Conservation (phyloP, 2,329 filamentous ascomycete species). For the Fusarium hainanense region DNA sequence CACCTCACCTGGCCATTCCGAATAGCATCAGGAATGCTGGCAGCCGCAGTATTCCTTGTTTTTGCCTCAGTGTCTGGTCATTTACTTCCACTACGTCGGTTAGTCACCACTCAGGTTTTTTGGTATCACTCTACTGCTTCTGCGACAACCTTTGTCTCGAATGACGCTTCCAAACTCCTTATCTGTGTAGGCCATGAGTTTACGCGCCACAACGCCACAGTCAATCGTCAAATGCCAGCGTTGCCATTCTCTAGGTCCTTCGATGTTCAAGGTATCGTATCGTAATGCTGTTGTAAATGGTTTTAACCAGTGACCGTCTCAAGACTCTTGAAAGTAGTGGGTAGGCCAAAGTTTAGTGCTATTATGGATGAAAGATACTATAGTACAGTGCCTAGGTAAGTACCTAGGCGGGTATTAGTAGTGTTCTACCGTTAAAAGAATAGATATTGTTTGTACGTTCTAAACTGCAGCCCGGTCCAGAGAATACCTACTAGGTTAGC, state of each 20-base stretch:
- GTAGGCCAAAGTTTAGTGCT: not conserved
- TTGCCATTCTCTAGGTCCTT: not conserved
- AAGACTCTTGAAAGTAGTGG: not conserved
- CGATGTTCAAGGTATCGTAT: not conserved
- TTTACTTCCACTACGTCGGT: not conserved
- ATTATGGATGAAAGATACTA: not conserved
- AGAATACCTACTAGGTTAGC: not conserved
- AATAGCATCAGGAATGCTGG: not conserved
- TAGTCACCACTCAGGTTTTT: not conserved
- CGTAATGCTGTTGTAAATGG: not conserved
- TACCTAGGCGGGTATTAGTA: not conserved
- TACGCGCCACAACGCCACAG: slow-evolving; percentile 29
- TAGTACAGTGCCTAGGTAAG: not conserved
- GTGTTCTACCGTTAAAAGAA: not conserved
- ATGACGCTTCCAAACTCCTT: not conserved
- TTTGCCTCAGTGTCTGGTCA: not conserved
- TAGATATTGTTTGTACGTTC: not conserved
- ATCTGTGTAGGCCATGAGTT: not conserved
- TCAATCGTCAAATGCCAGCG: not conserved
- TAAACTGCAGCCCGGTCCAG: not conserved
- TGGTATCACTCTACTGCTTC: not conserved
- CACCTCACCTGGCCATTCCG: not conserved
- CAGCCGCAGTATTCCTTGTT: not conserved
- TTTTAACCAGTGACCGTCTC: not conserved
- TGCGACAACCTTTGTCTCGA: slow-evolving; percentile 22